These are phyloP conservation scores for Curvularia lunata DNA, from an alignment of 2,329 filamentous ascomycete species.

Conservation along the genomic window DNA sequence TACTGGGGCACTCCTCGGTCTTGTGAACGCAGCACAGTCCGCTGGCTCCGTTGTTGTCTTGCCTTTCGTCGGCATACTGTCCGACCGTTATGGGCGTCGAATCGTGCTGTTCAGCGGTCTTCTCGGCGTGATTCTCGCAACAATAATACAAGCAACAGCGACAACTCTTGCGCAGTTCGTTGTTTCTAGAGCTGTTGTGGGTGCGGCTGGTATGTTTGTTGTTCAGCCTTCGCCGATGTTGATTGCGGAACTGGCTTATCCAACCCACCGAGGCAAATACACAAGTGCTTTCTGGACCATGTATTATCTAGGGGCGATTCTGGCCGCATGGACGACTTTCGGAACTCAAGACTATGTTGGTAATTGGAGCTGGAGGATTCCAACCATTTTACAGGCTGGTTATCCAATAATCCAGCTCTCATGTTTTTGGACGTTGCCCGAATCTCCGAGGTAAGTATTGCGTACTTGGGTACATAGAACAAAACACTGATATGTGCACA, in stretches of 20 bases:
- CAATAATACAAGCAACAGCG: slow-evolving; percentile 4
- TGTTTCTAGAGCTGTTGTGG: slow-evolving; percentile 47
- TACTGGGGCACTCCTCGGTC: slow-evolving; percentile 21
- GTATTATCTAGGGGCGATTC: slow-evolving; percentile 37
- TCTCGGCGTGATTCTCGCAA: slow-evolving; percentile 2
- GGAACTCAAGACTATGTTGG: slow-evolving; percentile 40
- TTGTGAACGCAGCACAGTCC: slow-evolving; percentile 20
- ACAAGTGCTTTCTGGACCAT: slow-evolving; percentile 60
- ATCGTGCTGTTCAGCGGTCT: slow-evolving; percentile 11
- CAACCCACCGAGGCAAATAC: slow-evolving; percentile 63
- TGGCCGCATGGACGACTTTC: slow-evolving; percentile 30
- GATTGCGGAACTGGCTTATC: slow-evolving; percentile 64
- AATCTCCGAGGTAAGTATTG: neutral
- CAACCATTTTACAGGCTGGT: slow-evolving; percentile 59
- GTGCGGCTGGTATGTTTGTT: slow-evolving; percentile 57
- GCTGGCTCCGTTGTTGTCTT: slow-evolving; percentile 17
- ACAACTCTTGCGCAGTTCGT: slow-evolving; percentile 57
- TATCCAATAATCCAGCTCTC: slow-evolving; percentile 40
- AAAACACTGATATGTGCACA: neutral
- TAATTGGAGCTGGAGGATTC: slow-evolving; percentile 60
- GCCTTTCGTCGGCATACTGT: slow-evolving; percentile 14
- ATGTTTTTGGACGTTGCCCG: neutral
- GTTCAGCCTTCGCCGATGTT: slow-evolving; percentile 61
- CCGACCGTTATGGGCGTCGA: slow-evolving; percentile 19
- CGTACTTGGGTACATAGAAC: neutral